phyloP scores from a whole-genome alignment of 768 basidiomycete species.

The Boletus reticulatus region DNA sequence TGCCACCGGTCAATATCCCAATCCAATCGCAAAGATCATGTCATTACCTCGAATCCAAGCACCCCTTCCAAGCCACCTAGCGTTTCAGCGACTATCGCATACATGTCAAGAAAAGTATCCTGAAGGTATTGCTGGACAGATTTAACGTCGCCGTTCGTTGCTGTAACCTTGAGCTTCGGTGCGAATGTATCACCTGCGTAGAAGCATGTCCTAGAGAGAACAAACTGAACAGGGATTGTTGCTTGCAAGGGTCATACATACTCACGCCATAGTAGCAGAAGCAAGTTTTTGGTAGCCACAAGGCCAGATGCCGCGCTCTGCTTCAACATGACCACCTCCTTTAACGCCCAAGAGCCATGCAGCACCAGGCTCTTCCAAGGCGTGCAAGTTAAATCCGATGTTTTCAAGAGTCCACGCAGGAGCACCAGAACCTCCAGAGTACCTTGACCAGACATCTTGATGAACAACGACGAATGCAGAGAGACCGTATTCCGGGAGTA shows the following conservation, averaged over 20 bases:
- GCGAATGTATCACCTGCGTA: constrained; percentile 91
- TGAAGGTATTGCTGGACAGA: constrained; percentile 84
- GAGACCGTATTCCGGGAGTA: constrained; percentile 72
- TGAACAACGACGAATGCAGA: constrained; percentile 79
- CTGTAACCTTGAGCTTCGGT: constrained; percentile 62
- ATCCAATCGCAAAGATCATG: background rate
- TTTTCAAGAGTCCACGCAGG: constrained; percentile 93
- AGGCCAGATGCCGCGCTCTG: constrained; percentile 86
- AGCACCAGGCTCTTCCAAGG: constrained; percentile 78
- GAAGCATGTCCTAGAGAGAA: constrained; percentile 69
- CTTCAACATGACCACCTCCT: constrained; percentile 71
- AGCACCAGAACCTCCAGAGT: constrained; percentile 92
- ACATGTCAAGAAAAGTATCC: constrained; percentile 75
- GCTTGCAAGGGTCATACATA: constrained; percentile 11
- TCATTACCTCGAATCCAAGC: constrained; percentile 81
- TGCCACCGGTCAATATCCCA: constrained; percentile 28
- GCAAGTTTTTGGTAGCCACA: constrained; percentile 92
- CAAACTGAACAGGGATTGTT: background rate
- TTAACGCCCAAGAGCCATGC: constrained; percentile 85
- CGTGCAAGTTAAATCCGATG: constrained; percentile 80
- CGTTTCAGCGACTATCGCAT: constrained; percentile 59
- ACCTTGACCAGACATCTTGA: constrained; percentile 96
- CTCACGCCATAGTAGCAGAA: constrained; percentile 90
- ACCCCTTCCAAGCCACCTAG: constrained; percentile 78
- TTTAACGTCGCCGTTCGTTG: constrained; percentile 46